Percentiles rank a stretch among this genome's conserved stretches.
Conservation (phyloP, 306 rosid species). For the Dicorynia guianensis region DNA sequence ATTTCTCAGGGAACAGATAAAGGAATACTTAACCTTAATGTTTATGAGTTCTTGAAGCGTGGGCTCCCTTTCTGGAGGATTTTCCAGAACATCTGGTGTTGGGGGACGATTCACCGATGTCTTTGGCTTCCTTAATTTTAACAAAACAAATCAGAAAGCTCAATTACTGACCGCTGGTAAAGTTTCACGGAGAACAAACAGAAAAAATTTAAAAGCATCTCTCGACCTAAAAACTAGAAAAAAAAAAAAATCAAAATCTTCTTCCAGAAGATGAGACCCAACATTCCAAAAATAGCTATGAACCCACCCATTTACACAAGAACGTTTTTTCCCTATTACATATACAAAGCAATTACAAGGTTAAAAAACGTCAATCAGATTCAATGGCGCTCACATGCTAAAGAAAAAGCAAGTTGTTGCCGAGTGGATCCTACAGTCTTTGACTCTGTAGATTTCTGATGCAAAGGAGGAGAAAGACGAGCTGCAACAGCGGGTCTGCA, state of each 20-base stretch:
- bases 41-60: conserved; percentile 72
- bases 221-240: neutral
- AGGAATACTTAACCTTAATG: conserved; percentile 64
- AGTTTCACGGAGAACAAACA: conserved; percentile 1
- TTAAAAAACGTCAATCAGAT: conserved; percentile 4
- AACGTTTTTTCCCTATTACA: neutral
- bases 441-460: neutral
- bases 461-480: neutral
- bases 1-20: neutral
- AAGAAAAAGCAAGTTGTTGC: neutral
- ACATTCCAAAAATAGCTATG: neutral
- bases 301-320: neutral
- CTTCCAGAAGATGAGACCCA: neutral
- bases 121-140: conserved; percentile 70
- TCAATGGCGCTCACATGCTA: conserved; percentile 41
- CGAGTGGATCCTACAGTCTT: neutral
- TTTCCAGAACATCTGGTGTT: conserved; percentile 77
- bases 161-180: conserved; percentile 9
- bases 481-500: neutral
- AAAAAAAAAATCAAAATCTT: too few species aligned
- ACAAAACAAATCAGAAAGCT: neutral
- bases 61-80: conserved; percentile 67
- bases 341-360: conserved; percentile 1
- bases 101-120: conserved; percentile 89
- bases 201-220: neutral